These are phyloP conservation scores for Cercospora beticola DNA, from an alignment of 2,329 filamentous ascomycete genomes.

Conservation along the genomic window DNA sequence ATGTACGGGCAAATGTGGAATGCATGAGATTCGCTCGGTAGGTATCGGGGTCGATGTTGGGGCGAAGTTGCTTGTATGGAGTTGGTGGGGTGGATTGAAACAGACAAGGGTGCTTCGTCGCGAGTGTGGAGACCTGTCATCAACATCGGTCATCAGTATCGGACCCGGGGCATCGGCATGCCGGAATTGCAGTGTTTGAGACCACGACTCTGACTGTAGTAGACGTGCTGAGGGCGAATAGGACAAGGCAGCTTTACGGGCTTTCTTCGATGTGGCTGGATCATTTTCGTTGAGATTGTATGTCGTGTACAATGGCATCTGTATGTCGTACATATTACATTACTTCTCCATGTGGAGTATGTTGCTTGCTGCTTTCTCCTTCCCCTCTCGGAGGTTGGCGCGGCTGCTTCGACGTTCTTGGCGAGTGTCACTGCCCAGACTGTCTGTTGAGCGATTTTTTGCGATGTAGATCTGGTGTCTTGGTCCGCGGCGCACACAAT, in stretches of 20 bases:
- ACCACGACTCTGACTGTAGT: not conserved
- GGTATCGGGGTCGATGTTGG: not conserved
- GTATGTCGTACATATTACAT: constrained; percentile 4
- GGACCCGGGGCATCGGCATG: not conserved
- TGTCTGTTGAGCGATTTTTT: not conserved
- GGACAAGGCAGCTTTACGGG: not conserved
- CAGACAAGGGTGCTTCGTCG: not conserved
- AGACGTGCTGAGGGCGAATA: not conserved
- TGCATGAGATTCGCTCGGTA: not conserved
- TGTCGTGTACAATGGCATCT: not conserved
- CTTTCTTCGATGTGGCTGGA: not conserved
- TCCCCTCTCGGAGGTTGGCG: not conserved
- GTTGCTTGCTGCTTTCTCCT: not conserved
- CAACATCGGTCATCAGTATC: not conserved
- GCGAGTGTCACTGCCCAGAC: not conserved
- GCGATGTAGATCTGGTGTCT: not conserved
- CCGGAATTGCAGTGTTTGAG: not conserved
- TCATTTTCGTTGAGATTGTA: not conserved
- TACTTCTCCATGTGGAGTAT: not conserved
- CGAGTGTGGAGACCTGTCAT: not conserved
- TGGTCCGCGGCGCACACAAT: not conserved
- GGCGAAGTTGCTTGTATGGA: not conserved
- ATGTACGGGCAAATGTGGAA: not conserved
- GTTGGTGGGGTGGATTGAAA: not conserved
- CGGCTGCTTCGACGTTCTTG: not conserved